Conservation (phyloP, 495 filamentous ascomycete species). For the Neurospora sp. region DNA sequence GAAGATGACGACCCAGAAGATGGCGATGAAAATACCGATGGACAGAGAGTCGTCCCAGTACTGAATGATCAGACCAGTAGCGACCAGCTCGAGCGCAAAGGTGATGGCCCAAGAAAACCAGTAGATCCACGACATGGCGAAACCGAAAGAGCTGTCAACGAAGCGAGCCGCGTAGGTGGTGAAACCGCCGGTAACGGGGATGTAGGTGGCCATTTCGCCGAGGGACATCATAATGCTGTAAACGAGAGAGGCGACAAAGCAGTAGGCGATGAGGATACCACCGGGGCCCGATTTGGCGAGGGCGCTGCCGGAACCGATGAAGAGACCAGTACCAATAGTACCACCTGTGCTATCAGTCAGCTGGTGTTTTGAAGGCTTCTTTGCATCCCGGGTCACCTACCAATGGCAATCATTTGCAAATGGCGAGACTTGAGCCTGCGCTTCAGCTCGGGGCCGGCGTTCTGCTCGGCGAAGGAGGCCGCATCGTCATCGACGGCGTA, state of each 20-base stretch:
- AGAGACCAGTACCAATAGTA: conserved; percentile 67
- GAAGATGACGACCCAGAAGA: conserved; percentile 64
- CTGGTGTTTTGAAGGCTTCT: not conserved
- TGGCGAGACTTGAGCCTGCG: conserved; percentile 1
- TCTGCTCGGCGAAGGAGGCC: not conserved
- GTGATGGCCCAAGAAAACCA: conserved; percentile 50
- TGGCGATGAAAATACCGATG: conserved; percentile 61
- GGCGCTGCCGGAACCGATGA: conserved; percentile 58
- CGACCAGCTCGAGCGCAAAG: conserved; percentile 65
- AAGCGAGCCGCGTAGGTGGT: conserved; percentile 65
- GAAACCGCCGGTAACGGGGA: conserved; percentile 67
- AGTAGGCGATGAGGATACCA: conserved; percentile 57
- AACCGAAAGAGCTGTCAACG: conserved; percentile 63
- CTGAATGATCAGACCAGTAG: conserved; percentile 62
- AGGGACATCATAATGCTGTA: conserved; percentile 49
- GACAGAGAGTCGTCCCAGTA: conserved; percentile 53
- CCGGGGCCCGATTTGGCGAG: conserved; percentile 55
- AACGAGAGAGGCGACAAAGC: conserved; percentile 56
- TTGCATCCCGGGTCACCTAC: not conserved
- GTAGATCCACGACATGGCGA: conserved; percentile 65
- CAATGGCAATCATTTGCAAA: conserved; percentile 7
- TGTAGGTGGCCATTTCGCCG: conserved; percentile 66
- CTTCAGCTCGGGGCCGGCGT: conserved; percentile 1
- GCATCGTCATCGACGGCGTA: not conserved
- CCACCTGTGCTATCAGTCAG: conserved; percentile 37